Base-by-base conservation (phyloP, 176 grass and related monocot genomes). In the Triticum dicoccoides region DNA sequence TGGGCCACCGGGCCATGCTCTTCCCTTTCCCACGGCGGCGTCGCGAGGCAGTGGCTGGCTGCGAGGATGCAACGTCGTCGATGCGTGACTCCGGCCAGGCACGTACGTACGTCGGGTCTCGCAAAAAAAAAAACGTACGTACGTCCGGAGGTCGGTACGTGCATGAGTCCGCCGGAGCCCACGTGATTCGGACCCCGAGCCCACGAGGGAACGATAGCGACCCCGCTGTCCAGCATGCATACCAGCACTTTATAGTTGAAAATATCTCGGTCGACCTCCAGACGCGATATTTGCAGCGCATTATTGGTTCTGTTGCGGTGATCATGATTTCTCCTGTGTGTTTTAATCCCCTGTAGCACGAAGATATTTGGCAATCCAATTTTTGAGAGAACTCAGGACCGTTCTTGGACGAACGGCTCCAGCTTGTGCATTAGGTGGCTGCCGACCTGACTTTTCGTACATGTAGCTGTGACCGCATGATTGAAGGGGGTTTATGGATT, bases 21-120 rank as follows among this genome's bases (percentile, higher is more conserved):
- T 44, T 51, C 20, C 11, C 52, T 86, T 10, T 4, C 67, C 24
- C 78, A 73, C 78, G 13, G 39, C 39, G 67, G 68, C 68, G 6
- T 49, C 59, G 77, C 85, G 76, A 62, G 77, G 66, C 73, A 44
- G 83, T 77, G 20, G 58, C 18, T 21, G 54, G 17, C 61, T 63
- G n/a, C 61, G 61, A 9, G 8, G 21, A 62, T 62, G 61, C 21
- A 62, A 24, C 61, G 61, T 61, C 20, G 58, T 63, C n/a, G 61
- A n/a, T 24, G 18, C 61, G n/a, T 24, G 61, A 54, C 51, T 54
- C 51, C 15, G 15, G 51, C 15, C 0, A 63, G 61, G 32, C 32
- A 32, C 32, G 32, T 32, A 32, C 32, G 32, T 32, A 32, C 32
- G 32, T 32, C 32, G 32, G 32, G 25, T 25, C 25, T 25, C 25